Percentiles rank a stretch among this genome's conserved stretches.
Evolutionary conservation across 805 yeast genomes (phyloP).

Genomic region (Yarrowia sp.): DNA sequence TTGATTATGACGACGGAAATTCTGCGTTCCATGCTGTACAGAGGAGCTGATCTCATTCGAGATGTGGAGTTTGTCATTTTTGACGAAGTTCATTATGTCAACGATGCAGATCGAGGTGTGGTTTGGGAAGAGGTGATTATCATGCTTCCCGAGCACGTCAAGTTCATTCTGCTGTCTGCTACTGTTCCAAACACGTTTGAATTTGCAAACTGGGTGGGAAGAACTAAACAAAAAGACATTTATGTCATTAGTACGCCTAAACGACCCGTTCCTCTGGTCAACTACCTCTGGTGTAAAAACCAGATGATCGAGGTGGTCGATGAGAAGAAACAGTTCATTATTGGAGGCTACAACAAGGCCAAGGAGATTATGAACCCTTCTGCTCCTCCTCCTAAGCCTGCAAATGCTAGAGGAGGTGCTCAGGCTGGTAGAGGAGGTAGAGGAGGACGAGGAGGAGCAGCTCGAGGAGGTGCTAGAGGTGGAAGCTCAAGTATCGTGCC

Average conservation of each 20-base stretch:
- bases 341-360: slow-evolving; percentile 52
- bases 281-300: slow-evolving; percentile 78
- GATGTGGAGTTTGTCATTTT: slow-evolving; percentile 97
- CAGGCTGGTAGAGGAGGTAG: background rate
- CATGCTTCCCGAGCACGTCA: slow-evolving; percentile 95
- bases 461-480: background rate
- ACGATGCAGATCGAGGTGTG: slow-evolving; percentile 95
- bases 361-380: slow-evolving; percentile 43
- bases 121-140: slow-evolving; percentile 99
- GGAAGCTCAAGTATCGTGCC: background rate
- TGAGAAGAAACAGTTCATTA: slow-evolving; percentile 66
- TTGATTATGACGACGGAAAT: slow-evolving; percentile 98
- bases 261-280: slow-evolving; percentile 94
- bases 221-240: slow-evolving; percentile 93
- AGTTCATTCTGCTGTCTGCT: slow-evolving; percentile 86
- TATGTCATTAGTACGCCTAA: slow-evolving; percentile 95
- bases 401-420: slow-evolving; percentile 29
- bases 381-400: background rate
- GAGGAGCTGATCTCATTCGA: slow-evolving; percentile 94
- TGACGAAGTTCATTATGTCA: slow-evolving; percentile 97
- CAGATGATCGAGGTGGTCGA: slow-evolving; percentile 71
- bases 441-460: background rate
- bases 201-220: slow-evolving; percentile 97
- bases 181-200: slow-evolving; percentile 98
- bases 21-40: slow-evolving; percentile 89